Evolutionary conservation across 768 basidiomycete species (phyloP), one percentile per base, ranked within the genome.

Genomic region (Mycena venus): DNA sequence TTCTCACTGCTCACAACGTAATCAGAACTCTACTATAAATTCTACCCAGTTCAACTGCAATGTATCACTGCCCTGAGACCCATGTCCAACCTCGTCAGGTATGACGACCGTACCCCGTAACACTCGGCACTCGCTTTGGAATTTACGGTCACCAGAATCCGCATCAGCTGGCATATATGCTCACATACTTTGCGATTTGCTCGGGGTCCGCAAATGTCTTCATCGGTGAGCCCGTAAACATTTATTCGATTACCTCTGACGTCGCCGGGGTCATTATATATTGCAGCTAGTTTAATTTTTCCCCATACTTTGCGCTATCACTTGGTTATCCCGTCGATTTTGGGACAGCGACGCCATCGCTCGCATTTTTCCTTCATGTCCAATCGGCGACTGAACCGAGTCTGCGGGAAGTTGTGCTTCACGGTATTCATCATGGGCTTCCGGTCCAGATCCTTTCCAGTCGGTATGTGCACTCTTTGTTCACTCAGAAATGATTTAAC

Each of bases 321-420:
- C 27, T 25, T 31, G 11, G 21, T 65, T 36, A 11, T 65, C 11
- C 63, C 47, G 15, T 49, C 36, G 47, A 65, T 65, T 25, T 36
- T 65, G 47, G 63, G 63, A 10, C 47, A 10, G 21, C 32, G 32
- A 21, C 47, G 32, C n/a, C 63, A 65, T 29, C 63, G 63, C 21
- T 65, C 47, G 4, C 44, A 65, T 51, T 65, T 65, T 65, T 65
- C 63, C 12, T 51, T 65, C 32, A 65, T 65, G 63, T 65, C 63
- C 23, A 23, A 51, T 12, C 47, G 63, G 9, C 31, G 47, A 12
- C 44, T 65, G 4, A 36, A 34, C 29, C 63, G 32, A 3, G 15
- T 65, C 5, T 65, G 29, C 47, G 42, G 42, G 25, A 62, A 62
- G 32, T 47, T 42, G 1, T 40, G 21, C 21, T 51, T 65, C 34